Conservation (phyloP, 495 filamentous ascomycete genomes). For the Achaetomiella virescens region DNA sequence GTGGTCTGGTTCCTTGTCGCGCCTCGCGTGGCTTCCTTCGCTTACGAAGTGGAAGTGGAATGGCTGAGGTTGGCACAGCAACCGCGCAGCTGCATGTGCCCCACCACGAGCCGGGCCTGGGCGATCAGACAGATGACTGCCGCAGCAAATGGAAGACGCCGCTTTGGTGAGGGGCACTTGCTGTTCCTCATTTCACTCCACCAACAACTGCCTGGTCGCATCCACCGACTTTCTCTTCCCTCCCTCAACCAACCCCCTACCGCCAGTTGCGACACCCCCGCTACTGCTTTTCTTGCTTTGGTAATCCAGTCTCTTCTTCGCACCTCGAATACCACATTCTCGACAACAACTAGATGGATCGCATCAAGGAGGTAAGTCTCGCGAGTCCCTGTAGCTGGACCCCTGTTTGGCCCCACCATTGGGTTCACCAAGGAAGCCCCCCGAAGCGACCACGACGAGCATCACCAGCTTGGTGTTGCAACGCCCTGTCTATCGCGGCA, state of each 20-base stretch:
- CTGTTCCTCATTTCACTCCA: conserved; percentile 24
- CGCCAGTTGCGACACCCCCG: conserved; percentile 12
- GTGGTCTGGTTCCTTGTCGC: not conserved
- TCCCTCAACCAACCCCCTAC: conserved; percentile 11
- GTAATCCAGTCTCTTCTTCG: not conserved
- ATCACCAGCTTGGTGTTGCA: conserved; percentile 6
- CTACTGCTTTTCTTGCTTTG: conserved; percentile 13
- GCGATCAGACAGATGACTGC: conserved; percentile 28
- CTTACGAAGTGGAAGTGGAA: not conserved
- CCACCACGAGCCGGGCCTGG: conserved; percentile 24
- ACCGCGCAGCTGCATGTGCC: conserved; percentile 17
- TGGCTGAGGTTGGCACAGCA: conserved; percentile 20
- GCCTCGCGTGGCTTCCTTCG: not conserved
- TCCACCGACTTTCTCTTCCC: conserved; percentile 21
- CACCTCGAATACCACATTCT: conserved; percentile 10
- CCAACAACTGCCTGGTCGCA: conserved; percentile 15
- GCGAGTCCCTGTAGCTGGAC: conserved; percentile 25
- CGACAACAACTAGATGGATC: conserved; percentile 49
- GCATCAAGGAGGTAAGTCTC: conserved; percentile 72
- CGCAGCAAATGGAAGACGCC: conserved; percentile 26
- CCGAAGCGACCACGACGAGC: not conserved
- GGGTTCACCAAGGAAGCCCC: conserved; percentile 13
- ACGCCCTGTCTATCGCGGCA: not conserved
- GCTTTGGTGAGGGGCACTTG: conserved; percentile 27
- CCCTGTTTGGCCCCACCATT: conserved; percentile 40